Evolutionary conservation across 345 rosid species (phyloP).

Genomic region (Salix brachista): DNA sequence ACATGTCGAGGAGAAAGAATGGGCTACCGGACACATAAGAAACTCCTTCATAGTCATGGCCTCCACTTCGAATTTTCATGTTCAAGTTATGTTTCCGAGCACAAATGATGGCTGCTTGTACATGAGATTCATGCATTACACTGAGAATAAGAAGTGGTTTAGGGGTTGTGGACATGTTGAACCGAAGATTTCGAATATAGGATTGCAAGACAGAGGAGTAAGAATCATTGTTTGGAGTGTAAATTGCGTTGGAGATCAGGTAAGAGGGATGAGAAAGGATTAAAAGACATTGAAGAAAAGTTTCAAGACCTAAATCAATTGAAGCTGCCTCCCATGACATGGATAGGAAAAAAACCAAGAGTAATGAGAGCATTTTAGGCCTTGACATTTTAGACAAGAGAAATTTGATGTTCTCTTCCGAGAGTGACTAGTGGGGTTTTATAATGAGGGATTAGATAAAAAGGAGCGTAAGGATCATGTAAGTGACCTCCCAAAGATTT

Average conservation of each 20-base stretch:
- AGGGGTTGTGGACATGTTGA: conserved; percentile 4
- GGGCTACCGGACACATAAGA: conserved; percentile 2
- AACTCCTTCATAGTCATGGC: conserved; percentile 5
- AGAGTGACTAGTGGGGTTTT: background rate
- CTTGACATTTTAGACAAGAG: background rate
- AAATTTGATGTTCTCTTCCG: background rate
- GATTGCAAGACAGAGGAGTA: conserved; percentile 5
- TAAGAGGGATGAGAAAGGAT: conserved; percentile 15
- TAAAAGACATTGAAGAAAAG: conserved; percentile 17
- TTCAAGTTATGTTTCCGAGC: background rate
- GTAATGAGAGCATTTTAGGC: background rate
- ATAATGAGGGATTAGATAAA: background rate
- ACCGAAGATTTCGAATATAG: conserved; percentile 8
- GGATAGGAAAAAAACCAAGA: background rate
- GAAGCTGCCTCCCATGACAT: background rate
- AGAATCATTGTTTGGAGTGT: conserved; percentile 17
- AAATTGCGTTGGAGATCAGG: conserved; percentile 15
- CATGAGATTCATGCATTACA: conserved; percentile 3
- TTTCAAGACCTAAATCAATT: background rate
- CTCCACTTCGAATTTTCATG: conserved; percentile 13
- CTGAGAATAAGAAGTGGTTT: conserved; percentile 4
- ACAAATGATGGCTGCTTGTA: conserved; percentile 3
- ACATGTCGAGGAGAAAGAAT: conserved; percentile 11
- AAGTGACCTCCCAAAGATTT: background rate
- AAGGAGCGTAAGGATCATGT: background rate